Base-by-base conservation (phyloP, 2,329 filamentous ascomycete genomes). In the Huntiella savannae region DNA sequence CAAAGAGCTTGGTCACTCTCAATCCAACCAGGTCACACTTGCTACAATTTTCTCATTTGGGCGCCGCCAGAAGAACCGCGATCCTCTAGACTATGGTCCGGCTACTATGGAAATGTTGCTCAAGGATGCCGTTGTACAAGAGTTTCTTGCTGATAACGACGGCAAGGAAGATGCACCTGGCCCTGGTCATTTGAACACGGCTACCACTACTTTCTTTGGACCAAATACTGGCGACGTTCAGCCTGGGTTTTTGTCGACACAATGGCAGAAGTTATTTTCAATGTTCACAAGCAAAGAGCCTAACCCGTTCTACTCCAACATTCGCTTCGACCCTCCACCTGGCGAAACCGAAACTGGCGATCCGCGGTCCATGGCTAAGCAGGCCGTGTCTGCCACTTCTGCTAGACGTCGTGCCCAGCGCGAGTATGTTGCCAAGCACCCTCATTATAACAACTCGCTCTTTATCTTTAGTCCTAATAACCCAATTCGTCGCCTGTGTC, bases 51-150 rank as follows among this genome's bases (percentile, higher is more conserved):
- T 82, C 55, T 65, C 75, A 54, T 66, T 80, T 56, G 66, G 73
- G 45, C 69, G 74, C 55, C 64, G 73, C 54, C 66, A 67, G 22
- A 53, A 53, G 36, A 69, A 71, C 32, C 78, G 77, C 55, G 91
- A 96, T 57, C 87, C 88, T 2, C 67, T 96, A 12, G 87, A 95
- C 57, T 93, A 93, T 58, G 87, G 87, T 2, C 82, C 82, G 16
- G 86, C 85, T 5, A 87, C 85, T 46, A 82, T 93, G 58, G 91
- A 96, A 58, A 94, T 96, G 86, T 70, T 98, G 42, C 70, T 96
- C 40, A 96, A 96, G 58, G 88, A 96, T 60, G 85, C 86, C 1
- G 86, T 98, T 19, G 88, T 98, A 5, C 79, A 78, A 43, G 91
- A 96, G 55, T 98, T 98, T 51, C 71, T 98, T 4, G 86, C 96